Evolutionary conservation across 768 basidiomycete species (phyloP), one percentile per base, ranked within the genome.

Genomic region (Porpolomopsis calyptriformis): DNA sequence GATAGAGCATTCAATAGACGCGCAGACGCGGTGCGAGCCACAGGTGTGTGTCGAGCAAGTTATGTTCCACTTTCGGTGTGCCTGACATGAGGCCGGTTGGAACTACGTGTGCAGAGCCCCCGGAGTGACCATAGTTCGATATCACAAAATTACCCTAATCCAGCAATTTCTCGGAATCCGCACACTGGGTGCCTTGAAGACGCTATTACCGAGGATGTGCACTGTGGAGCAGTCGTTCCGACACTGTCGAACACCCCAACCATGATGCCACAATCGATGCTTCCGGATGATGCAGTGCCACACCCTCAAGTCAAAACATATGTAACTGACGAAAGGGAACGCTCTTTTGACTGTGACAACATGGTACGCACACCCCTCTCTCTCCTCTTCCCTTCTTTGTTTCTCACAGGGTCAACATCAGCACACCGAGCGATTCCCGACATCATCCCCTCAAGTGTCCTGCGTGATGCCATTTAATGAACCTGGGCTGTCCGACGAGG

Each of bases 71-170:
- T n/a, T n/a, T n/a, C n/a, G n/a, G n/a, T n/a, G n/a, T n/a, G 36
- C 36, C 45, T 46, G 18, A 46, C 45, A 46, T 38, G 45, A 37
- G 45, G 45, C 36, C 38, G 16, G 36, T 16, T 19, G 14, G 14
- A 39, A 3, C n/a, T 19, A 31, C 29, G 9, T 40, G 40, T 25
- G 3, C 25, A 22, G 14, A 16, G 11, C 35, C 3, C 38, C 35
- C 45, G 45, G 34, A 34, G 19, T 37, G 19, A 38, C 22, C 4
- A 10, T 8, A 19, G 12, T 26, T 22, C 35, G 9, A 35, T 35
- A 20, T 19, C 29, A 33, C 42, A 25, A 27, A 14, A 20, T 43
- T 25, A n/a, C 10, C 3, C 8, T 6, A 24, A 8, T 10, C 27
- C 2, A 33, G 29, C 42, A n/a, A 33, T 18, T 16, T 14, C 42